phyloP scores from a whole-genome alignment of 2,329 filamentous ascomycete genomes.

The Podosphaera leucotricha region DNA sequence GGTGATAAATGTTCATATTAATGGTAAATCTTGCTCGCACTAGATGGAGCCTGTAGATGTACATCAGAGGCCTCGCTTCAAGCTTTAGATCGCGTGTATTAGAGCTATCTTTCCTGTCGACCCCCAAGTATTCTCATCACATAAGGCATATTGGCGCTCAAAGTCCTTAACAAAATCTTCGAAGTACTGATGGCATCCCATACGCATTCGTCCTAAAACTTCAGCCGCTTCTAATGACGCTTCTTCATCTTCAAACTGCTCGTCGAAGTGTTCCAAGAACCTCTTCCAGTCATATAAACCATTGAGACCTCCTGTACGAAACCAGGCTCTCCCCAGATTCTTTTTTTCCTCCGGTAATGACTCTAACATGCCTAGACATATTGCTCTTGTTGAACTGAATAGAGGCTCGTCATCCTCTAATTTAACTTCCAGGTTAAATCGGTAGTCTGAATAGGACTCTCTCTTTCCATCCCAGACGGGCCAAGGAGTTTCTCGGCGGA shows the following conservation, averaged over 20 bases:
- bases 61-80: too few species aligned
- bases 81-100: too few species aligned
- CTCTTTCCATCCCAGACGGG: background rate
- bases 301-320: background rate
- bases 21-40: too few species aligned
- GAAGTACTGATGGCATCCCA: too few species aligned
- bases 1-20: too few species aligned
- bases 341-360: background rate
- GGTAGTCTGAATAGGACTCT: background rate
- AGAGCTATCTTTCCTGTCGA: background rate
- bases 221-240: background rate
- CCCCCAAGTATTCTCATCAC: too few species aligned
- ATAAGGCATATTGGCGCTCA: too few species aligned
- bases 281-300: background rate
- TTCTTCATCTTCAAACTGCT: background rate
- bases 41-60: too few species aligned
- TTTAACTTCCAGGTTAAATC: background rate
- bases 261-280: background rate
- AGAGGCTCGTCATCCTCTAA: background rate
- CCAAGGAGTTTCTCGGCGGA: background rate
- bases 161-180: too few species aligned
- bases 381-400: background rate
- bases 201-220: too few species aligned
- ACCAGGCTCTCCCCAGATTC: background rate
- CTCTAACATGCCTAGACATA: background rate